Conservation (phyloP, 192 early-diverging fungal genomes). For the Backusella circina region DNA sequence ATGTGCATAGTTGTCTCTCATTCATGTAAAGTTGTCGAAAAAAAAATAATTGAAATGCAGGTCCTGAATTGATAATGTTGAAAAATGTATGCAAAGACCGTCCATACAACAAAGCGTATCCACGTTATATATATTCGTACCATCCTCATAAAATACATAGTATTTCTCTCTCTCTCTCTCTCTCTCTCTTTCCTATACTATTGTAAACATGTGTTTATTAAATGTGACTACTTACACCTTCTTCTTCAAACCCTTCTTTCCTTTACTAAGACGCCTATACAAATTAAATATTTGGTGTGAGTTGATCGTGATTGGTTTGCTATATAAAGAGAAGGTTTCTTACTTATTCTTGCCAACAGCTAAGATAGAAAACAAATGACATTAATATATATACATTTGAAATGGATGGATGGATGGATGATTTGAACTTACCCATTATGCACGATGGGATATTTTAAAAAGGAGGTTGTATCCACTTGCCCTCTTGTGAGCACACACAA, state of each 20-base stretch:
- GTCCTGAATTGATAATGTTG: no score
- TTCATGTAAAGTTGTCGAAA: no score
- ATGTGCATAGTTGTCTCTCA: no score
- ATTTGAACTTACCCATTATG: slow-evolving; percentile 28
- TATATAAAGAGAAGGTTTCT: slow-evolving; percentile 8
- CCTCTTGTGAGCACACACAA: neutral
- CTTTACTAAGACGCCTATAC: slow-evolving; percentile 73
- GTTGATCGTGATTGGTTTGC: neutral
- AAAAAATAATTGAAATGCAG: no score
- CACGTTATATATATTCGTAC: no score
- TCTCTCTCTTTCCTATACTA: neutral
- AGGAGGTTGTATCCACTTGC: neutral
- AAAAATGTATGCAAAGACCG: no score
- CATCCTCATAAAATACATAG: neutral
- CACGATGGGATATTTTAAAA: slow-evolving; percentile 2
- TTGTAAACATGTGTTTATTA: neutral
- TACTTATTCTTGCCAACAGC: slow-evolving; percentile 78
- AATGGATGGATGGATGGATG: slow-evolving; percentile 26
- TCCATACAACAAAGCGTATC: no score
- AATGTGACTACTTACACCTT: slow-evolving; percentile 62
- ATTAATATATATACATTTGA: neutral
- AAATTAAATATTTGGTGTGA: neutral
- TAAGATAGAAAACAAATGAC: neutral
- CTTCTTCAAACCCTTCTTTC: slow-evolving; percentile 89
- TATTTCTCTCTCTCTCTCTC: neutral